phyloP scores from a whole-genome alignment of 495 filamentous ascomycete genomes.

The Aspergillus diversus region DNA sequence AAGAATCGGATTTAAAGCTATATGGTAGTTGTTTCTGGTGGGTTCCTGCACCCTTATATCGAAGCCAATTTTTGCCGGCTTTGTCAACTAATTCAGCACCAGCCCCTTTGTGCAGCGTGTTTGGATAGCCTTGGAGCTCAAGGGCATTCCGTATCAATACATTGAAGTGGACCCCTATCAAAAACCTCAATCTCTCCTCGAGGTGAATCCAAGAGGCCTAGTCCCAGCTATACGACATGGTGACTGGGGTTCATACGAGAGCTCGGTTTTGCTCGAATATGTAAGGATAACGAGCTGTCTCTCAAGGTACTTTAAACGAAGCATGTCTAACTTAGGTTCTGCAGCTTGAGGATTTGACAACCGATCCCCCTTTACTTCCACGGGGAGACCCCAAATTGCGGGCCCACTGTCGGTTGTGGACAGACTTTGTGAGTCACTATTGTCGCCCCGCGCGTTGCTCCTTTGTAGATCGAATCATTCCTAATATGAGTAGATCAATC shows the following conservation, averaged over 20 bases:
- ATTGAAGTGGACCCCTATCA: slow-evolving; percentile 88
- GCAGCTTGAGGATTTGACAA: slow-evolving; percentile 77
- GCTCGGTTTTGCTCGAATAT: slow-evolving; percentile 88
- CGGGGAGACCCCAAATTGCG: slow-evolving; percentile 65
- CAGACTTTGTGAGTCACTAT: slow-evolving; percentile 70
- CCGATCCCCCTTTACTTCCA: slow-evolving; percentile 65
- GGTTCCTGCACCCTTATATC: slow-evolving; percentile 30
- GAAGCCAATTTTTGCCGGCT: slow-evolving; percentile 2
- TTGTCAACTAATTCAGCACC: slow-evolving; percentile 25
- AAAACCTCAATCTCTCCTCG: slow-evolving; percentile 76
- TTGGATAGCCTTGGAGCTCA: slow-evolving; percentile 93
- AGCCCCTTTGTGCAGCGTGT: slow-evolving; percentile 89
- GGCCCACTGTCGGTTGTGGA: slow-evolving; percentile 83
- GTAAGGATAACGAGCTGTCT: slow-evolving; percentile 42
- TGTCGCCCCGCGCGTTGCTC: background rate
- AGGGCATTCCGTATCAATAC: slow-evolving; percentile 85
- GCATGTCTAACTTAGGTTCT: slow-evolving; percentile 1
- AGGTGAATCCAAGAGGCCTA: slow-evolving; percentile 85
- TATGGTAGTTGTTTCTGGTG: slow-evolving; percentile 94
- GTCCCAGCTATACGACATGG: slow-evolving; percentile 84
- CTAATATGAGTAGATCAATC: slow-evolving; percentile 67
- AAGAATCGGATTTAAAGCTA: slow-evolving; percentile 75
- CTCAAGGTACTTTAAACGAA: background rate
- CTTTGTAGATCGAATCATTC: background rate
- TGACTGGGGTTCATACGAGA: slow-evolving; percentile 88